Percentiles rank a stretch among this genome's conserved stretches.
Evolutionary conservation across 1,284 basidiomycete species (phyloP).

Genomic region (Anthracocystis setariae): DNA sequence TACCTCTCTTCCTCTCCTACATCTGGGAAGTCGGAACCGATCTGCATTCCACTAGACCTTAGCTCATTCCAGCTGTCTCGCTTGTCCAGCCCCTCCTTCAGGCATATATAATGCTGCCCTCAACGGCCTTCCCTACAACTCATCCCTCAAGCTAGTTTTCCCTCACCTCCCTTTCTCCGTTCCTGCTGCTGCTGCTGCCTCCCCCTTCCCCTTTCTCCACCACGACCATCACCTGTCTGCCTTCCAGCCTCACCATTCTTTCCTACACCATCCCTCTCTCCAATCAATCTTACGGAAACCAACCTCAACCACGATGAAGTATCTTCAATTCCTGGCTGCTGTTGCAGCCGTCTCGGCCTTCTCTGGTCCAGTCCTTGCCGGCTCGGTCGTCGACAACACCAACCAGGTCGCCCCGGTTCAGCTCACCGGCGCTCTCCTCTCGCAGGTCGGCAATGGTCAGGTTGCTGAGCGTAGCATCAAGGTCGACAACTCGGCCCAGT

Average conservation of each 20-base stretch:
- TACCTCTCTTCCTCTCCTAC: background rate
- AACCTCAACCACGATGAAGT: constrained; percentile 38
- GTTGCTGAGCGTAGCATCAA: constrained; percentile 28
- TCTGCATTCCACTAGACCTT: background rate
- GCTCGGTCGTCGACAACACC: constrained; percentile 31
- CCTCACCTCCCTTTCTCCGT: constrained; percentile 18
- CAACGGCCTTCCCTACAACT: constrained; percentile 3
- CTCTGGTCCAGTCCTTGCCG: constrained; percentile 40
- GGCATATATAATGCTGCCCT: constrained; percentile 29
- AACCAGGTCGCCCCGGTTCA: constrained; percentile 47
- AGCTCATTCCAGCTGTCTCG: constrained; percentile 18
- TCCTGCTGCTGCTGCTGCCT: constrained; percentile 40
- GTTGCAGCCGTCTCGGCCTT: constrained; percentile 50
- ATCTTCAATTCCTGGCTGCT: constrained; percentile 52
- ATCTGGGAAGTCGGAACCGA: background rate
- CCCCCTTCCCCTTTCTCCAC: constrained; percentile 22
- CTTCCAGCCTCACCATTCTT: constrained; percentile 19
- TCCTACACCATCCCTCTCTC: constrained; percentile 14
- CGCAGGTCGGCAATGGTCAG: constrained; percentile 45
- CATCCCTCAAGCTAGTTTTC: constrained; percentile 44
- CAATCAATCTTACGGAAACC: constrained; percentile 8
- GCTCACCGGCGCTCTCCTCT: constrained; percentile 34
- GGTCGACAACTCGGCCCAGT: constrained; percentile 40
- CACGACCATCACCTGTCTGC: constrained; percentile 12
- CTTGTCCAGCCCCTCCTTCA: constrained; percentile 4